Evolutionary conservation across 495 filamentous ascomycete genomes (phyloP), one percentile per base, ranked within the genome.

Genomic region (Penicillium goetzii): DNA sequence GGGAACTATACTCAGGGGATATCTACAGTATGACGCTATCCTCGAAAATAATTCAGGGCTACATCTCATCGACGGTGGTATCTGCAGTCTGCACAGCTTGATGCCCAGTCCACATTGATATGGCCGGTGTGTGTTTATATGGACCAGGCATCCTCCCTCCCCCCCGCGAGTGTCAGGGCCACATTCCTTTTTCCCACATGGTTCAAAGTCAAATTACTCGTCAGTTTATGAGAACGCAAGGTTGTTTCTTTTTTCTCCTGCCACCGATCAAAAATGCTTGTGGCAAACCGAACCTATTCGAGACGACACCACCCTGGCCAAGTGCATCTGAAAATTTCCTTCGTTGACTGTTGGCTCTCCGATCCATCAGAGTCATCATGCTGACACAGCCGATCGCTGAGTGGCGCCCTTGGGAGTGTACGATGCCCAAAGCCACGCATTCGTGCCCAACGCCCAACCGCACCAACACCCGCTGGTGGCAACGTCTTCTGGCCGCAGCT

Each of bases 401-500:
- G 65, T 67, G 70, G 65, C 59, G 58, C 52, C 56, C 43, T 51
- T 47, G 58, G 58, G 36, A 57, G 45, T 43, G 56, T 62, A 58
- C 36, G 65, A 56, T 78, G 77, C 76, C 76, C 75, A 80, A 80
- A 64, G 59, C 66, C 76, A 78, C 74, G 71, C 75, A 80, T 80
- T 74, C 56, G 54, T 78, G 78, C 78, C 78, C 78, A 80, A 80
- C 78, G 60, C 62, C 60, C 64, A 58, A 58, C 59, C 26, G 51
- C 52, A 33, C 43, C 56, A 59, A 36, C 19, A 32, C 52, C 33
- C 14, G 30, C 51, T 50, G 40, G 70, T 72, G 70, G 70, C 70
- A 68, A 72, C 63, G 54, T 61, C 54, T 50, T 38, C 23, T 61
- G 52, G 60, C 63, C 59, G 56, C 58, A 43, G 63, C 59, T 63